phyloP scores from a whole-genome alignment of 2,329 filamentous ascomycete species.

The Fusarium udum region DNA sequence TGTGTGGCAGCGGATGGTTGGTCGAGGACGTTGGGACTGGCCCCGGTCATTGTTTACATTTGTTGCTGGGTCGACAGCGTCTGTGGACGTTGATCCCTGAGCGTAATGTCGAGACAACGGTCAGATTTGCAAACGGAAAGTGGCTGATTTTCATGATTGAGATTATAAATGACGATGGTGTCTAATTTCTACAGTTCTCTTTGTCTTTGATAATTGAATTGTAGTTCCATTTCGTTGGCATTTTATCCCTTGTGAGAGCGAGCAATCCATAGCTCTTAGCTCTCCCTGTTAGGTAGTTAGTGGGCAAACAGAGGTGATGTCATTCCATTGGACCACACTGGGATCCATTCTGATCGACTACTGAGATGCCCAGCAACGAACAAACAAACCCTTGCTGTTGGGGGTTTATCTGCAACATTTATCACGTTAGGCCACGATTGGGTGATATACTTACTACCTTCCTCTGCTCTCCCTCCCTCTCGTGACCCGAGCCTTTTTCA shows the following conservation, averaged over 20 bases:
- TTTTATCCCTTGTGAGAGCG: conserved; percentile 4
- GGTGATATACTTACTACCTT: background rate
- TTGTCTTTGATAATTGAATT: conserved; percentile 5
- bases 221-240: conserved; percentile 14
- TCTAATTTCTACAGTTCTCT: background rate
- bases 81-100: conserved; percentile 19
- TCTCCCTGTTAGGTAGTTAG: background rate
- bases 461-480: background rate
- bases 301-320: conserved; percentile 30
- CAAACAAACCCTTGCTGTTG: background rate
- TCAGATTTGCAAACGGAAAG: conserved; percentile 16
- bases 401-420: background rate
- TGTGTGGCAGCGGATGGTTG: conserved; percentile 46
- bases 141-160: conserved; percentile 2
- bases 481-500: background rate
- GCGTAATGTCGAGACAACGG: conserved; percentile 27
- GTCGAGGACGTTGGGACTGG: conserved; percentile 37
- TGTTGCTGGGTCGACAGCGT: conserved; percentile 48
- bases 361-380: conserved; percentile 24
- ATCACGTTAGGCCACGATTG: conserved; percentile 1
- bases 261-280: conserved; percentile 3
- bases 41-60: conserved; percentile 47
- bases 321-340: conserved; percentile 17
- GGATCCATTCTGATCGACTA: background rate
- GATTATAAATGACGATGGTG: background rate